These are phyloP conservation scores for Lanmaoa pseudosensibilis DNA, from an alignment of 768 basidiomycete species.

Conservation along the genomic window DNA sequence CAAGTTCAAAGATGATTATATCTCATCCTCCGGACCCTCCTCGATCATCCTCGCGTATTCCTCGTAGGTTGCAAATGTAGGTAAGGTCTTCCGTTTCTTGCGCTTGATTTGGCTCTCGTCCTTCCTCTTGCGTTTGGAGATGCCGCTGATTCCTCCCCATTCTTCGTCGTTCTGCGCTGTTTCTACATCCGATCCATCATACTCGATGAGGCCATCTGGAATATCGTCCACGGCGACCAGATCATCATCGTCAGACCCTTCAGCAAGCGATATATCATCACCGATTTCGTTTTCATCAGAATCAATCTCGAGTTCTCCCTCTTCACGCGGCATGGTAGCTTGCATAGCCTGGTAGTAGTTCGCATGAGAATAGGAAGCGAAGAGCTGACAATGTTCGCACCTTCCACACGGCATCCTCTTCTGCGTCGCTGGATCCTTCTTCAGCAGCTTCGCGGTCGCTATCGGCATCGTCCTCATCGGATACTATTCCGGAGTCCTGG, in stretches of 20 bases:
- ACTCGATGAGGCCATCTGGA: conserved; percentile 59
- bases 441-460: conserved; percentile 40
- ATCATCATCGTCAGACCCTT: conserved; percentile 72
- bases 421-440: conserved; percentile 45
- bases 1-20: no score
- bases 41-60: conserved; percentile 86
- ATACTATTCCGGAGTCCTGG: conserved; percentile 24
- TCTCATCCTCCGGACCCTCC: conserved; percentile 40
- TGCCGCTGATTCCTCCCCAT: conserved; percentile 41
- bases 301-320: conserved; percentile 36
- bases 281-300: conserved; percentile 38
- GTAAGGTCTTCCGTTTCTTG: conserved; percentile 68
- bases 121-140: conserved; percentile 58
- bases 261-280: conserved; percentile 54
- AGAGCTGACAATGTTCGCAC: conserved; percentile 39
- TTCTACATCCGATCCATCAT: conserved; percentile 52
- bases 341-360: conserved; percentile 70
- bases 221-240: conserved; percentile 57
- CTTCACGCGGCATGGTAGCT: conserved; percentile 70
- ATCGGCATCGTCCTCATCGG: conserved; percentile 17
- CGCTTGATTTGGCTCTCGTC: conserved; percentile 42
- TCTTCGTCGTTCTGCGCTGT: conserved; percentile 17
- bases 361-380: neutral
- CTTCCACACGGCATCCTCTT: conserved; percentile 87
- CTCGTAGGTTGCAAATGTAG: conserved; percentile 85